Base-by-base conservation (phyloP, 2,329 filamentous ascomycete genomes). In the Zymoseptoria passerinii region DNA sequence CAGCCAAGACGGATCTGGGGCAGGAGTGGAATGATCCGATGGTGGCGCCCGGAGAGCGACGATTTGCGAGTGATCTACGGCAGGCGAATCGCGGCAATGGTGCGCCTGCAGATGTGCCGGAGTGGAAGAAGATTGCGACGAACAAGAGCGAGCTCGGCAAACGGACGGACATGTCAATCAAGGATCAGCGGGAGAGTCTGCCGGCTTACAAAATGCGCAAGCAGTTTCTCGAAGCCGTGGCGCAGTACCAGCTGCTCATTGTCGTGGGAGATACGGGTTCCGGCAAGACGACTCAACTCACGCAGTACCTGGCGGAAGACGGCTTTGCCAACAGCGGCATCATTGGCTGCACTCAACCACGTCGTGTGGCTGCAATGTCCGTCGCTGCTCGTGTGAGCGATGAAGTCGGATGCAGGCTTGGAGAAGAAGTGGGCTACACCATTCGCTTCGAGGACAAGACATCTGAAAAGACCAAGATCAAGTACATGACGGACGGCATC, bases 401-500 rank as follows among this genome's bases (percentile, higher is more conserved):
- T 71, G 94, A 99, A 76, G 90, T 97, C 59, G 92, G 94, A 16
- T 96, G 92, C 67, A 82, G 87, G 63, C 81, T 97, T 10, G 94
- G 94, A 35, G 85, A 92, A 57, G 92, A 96, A 72, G 92, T 99
- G 62, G 94, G 94, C 56, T 99, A 99, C 72, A 96, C 89, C 7
- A 96, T 99, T 70, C 90, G 94, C 72, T 99, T 99, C 71, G 94
- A 99, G 70, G 94, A 99, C 75, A 89, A 87, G 71, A 96, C 92
- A 0, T 89, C 87, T 63, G 85, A 90, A 1, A 82, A 86, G 18
- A 99, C 94, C 1, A 90, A 87, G 70, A 96, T 99, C 78, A 99
- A 99, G 77, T 99, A 99, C 77, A 96, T 99, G 92, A 99, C 94
- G 16, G 94, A 99, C 69, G 94, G 94, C 74, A 97, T 97, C 89